Conservation (phyloP, 2,329 filamentous ascomycete species). For the Alternaria sp. region DNA sequence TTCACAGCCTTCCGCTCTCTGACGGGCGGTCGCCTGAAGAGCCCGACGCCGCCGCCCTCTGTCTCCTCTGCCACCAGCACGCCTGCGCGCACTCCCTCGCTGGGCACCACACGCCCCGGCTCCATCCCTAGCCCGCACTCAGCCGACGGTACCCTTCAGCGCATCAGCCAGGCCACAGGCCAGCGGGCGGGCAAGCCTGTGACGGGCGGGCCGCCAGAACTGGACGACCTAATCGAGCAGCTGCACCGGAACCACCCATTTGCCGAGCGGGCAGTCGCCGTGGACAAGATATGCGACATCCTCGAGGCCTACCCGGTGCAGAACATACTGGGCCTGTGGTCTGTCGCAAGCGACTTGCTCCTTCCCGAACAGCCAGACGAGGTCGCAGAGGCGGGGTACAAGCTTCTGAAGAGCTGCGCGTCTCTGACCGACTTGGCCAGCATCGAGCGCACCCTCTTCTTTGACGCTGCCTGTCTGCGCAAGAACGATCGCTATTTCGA, state of each 20-base stretch:
- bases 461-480: conserved; percentile 45
- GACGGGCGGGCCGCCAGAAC: conserved; percentile 51
- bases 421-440: conserved; percentile 45
- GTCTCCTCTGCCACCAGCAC: conserved; percentile 43
- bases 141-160: conserved; percentile 41
- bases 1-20: conserved; percentile 51
- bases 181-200: conserved; percentile 32
- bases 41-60: conserved; percentile 43
- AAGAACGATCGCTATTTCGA: conserved; percentile 43
- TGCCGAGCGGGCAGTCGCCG: conserved; percentile 42
- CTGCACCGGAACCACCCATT: conserved; percentile 38
- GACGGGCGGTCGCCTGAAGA: conserved; percentile 49
- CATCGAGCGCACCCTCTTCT: conserved; percentile 52
- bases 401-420: conserved; percentile 47
- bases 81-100: conserved; percentile 42
- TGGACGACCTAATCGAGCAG: conserved; percentile 44
- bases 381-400: conserved; percentile 47
- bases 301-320: conserved; percentile 48
- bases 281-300: conserved; percentile 46
- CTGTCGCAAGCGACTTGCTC: conserved; percentile 50
- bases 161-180: conserved; percentile 35
- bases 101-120: conserved; percentile 33
- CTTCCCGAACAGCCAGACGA: conserved; percentile 45
- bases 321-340: conserved; percentile 51
- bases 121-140: conserved; percentile 35